Evolutionary conservation across 768 basidiomycete species (phyloP).

Genomic region (Nidula microcarpa): DNA sequence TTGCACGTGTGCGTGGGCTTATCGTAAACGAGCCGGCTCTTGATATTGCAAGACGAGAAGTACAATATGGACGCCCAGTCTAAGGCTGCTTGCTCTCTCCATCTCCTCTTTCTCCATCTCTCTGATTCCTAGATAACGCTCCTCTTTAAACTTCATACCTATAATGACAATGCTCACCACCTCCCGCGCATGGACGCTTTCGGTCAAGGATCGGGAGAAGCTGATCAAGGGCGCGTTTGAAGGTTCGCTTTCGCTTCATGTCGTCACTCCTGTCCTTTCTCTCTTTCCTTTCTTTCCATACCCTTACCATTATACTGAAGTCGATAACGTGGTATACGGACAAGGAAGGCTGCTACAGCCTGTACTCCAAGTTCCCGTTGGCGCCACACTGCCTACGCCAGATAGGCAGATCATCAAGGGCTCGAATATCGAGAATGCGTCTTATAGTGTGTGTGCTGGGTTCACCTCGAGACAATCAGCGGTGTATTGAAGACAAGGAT

Average conservation of each 20-base stretch:
- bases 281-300: not conserved
- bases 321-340: conserved; percentile 32
- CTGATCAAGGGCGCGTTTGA: conserved; percentile 59
- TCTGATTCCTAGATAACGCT: too few relatives aligned
- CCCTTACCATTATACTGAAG: too few relatives aligned
- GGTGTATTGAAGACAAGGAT: not conserved
- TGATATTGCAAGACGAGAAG: too few relatives aligned
- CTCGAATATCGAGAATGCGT: conserved; percentile 92
- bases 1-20: too few relatives aligned
- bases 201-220: conserved; percentile 38
- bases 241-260: conserved; percentile 30
- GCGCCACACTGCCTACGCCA: conserved; percentile 74
- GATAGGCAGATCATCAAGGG: conserved; percentile 78
- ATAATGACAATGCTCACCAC: conserved; percentile 8
- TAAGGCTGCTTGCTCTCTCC: too few relatives aligned
- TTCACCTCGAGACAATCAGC: not conserved
- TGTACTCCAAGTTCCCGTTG: conserved; percentile 92
- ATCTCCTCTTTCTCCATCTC: too few relatives aligned
- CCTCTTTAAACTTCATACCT: too few relatives aligned
- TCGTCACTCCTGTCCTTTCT: not conserved
- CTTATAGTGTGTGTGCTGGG: conserved; percentile 62
- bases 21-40: too few relatives aligned
- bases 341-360: conserved; percentile 69
- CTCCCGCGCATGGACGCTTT: conserved; percentile 23
- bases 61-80: too few relatives aligned